These are phyloP conservation scores for Dactylellina drechsleri DNA, from an alignment of 2,329 filamentous ascomycete genomes.

Conservation along the genomic window DNA sequence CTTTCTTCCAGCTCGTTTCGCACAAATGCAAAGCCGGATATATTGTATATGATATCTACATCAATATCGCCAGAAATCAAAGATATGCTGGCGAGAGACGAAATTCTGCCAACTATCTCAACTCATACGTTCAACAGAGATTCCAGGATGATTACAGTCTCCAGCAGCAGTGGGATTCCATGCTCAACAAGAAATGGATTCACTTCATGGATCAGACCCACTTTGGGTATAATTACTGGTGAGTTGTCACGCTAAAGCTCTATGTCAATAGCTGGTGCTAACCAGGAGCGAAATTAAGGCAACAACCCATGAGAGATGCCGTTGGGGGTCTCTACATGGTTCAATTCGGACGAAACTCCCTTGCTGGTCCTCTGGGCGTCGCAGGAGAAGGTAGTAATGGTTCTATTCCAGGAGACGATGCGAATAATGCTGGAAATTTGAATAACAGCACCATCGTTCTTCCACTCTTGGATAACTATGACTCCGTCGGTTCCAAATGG, in stretches of 20 bases:
- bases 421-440: constrained; percentile 67
- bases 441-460: constrained; percentile 68
- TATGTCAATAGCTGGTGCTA: too few species aligned
- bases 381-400: constrained; percentile 74
- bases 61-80: constrained; percentile 67
- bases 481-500: constrained; percentile 67
- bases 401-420: constrained; percentile 74
- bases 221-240: constrained; percentile 65
- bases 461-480: constrained; percentile 70
- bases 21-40: constrained; percentile 71
- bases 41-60: constrained; percentile 68
- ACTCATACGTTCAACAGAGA: constrained; percentile 66
- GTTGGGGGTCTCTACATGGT: constrained; percentile 72
- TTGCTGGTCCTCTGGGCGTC: constrained; percentile 73
- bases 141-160: constrained; percentile 70
- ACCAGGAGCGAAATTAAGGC: constrained; percentile 63
- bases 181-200: constrained; percentile 68
- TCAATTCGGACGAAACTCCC: constrained; percentile 68
- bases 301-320: constrained; percentile 77
- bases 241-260: constrained; percentile 62
- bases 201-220: constrained; percentile 61
- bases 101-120: constrained; percentile 68
- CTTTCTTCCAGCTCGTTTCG: constrained; percentile 73
- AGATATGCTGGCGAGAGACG: constrained; percentile 69
- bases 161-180: constrained; percentile 68